These are phyloP conservation scores for Xylariaceae sp. DNA, from an alignment of 2,329 filamentous ascomycete species.

Conservation along the genomic window DNA sequence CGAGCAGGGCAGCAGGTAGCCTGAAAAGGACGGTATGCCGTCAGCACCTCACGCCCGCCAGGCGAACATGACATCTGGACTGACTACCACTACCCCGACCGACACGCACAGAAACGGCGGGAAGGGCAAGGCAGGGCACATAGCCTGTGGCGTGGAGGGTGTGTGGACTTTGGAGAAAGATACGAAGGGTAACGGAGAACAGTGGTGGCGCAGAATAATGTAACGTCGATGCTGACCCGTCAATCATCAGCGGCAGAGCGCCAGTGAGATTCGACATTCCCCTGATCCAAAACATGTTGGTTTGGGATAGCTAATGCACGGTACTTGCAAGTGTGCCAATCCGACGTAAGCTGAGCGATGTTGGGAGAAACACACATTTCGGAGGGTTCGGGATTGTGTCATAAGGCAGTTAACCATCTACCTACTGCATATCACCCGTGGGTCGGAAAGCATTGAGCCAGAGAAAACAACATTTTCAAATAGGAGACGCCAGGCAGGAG, in stretches of 20 bases:
- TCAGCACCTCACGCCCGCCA: slow-evolving; percentile 15
- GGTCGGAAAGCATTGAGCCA: neutral
- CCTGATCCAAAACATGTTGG: slow-evolving; percentile 17
- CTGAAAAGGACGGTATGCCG: slow-evolving; percentile 8
- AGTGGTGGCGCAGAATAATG: slow-evolving; percentile 14
- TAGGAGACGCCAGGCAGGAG: too few relatives aligned
- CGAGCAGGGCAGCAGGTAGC: slow-evolving; percentile 5
- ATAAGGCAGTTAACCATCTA: too few relatives aligned
- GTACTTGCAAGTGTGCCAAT: slow-evolving; percentile 18
- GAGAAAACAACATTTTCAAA: too few relatives aligned
- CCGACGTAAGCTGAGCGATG: slow-evolving; percentile 11
- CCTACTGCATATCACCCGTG: too few relatives aligned
- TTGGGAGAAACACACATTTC: slow-evolving; percentile 7
- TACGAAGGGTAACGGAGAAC: neutral
- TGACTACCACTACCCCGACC: too few relatives aligned
- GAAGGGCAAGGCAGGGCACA: slow-evolving; percentile 2
- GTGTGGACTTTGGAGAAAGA: slow-evolving; percentile 5
- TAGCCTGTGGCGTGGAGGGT: slow-evolving; percentile 1
- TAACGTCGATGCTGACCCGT: slow-evolving; percentile 17
- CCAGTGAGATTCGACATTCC: slow-evolving; percentile 8
- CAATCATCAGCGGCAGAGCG: neutral
- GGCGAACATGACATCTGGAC: neutral
- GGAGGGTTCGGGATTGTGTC: slow-evolving; percentile 9
- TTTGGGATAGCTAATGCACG: slow-evolving; percentile 16
- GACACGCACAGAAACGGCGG: slow-evolving; percentile 11